Conservation (phyloP, 805 yeast genomes). For the Zygoascus biomembranicola region DNA sequence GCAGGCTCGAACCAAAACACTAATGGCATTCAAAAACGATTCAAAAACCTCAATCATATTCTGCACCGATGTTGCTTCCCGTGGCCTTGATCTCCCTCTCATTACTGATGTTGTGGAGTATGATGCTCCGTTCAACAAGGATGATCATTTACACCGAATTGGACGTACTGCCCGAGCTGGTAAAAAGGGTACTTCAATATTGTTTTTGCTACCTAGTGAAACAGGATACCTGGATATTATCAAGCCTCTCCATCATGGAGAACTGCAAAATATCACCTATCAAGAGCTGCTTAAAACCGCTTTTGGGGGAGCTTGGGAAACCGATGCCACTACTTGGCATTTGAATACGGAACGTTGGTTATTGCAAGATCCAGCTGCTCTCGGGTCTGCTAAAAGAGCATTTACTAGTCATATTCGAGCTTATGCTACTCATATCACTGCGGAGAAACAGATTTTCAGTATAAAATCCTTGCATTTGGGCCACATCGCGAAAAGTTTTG, state of each 20-base stretch:
- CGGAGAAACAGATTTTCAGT: conserved; percentile 74
- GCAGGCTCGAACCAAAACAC: conserved; percentile 69
- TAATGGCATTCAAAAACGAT: conserved; percentile 43
- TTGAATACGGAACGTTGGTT: conserved; percentile 83
- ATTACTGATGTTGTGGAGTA: conserved; percentile 82
- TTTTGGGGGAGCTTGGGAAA: conserved; percentile 63
- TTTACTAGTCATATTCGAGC: conserved; percentile 89
- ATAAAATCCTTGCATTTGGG: conserved; percentile 83
- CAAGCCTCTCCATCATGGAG: conserved; percentile 47
- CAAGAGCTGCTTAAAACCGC: conserved; percentile 26
- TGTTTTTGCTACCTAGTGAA: conserved; percentile 80
- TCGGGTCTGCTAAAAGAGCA: conserved; percentile 66
- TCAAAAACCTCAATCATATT: conserved; percentile 46
- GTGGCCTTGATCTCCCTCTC: conserved; percentile 89
- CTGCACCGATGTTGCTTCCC: conserved; percentile 96
- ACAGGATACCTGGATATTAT: conserved; percentile 70
- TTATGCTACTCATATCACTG: conserved; percentile 83
- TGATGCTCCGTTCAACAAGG: conserved; percentile 91
- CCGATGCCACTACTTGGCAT: conserved; percentile 95
- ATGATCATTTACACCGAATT: conserved; percentile 92
- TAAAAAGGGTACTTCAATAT: conserved; percentile 61
- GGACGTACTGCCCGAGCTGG: conserved; percentile 99
- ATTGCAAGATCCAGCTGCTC: conserved; percentile 53
- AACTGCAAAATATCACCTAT: conserved; percentile 43
- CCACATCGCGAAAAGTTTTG: conserved; percentile 92